Evolutionary conservation across 129 eudicot species (phyloP).

Genomic region (Helichrysum umbraculigerum): DNA sequence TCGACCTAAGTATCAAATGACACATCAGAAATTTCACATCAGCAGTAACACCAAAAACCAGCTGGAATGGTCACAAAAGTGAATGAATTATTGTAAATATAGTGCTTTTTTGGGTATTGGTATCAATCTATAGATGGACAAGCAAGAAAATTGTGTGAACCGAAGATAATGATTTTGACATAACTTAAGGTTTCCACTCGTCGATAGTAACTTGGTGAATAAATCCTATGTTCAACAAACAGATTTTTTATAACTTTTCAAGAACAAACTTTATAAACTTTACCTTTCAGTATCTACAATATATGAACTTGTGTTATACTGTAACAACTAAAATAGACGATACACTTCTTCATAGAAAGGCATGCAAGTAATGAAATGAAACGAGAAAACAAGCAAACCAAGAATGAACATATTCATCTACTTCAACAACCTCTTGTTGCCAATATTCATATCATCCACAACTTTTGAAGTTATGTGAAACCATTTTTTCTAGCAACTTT

Average conservation of each 20-base stretch:
- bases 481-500: background rate
- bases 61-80: slow-evolving; percentile 30
- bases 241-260: no score
- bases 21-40: slow-evolving; percentile 2
- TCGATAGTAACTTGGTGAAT: background rate
- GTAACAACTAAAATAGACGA: no score
- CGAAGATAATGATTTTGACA: slow-evolving; percentile 26
- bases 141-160: background rate
- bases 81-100: slow-evolving; percentile 23
- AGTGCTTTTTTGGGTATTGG: slow-evolving; percentile 19
- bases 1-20: slow-evolving; percentile 15
- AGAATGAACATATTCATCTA: background rate
- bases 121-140: slow-evolving; percentile 14
- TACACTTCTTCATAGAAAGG: background rate
- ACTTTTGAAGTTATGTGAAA: slow-evolving; percentile 3
- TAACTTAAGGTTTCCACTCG: slow-evolving; percentile 25
- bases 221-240: background rate
- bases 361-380: background rate
- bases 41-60: slow-evolving; percentile 23
- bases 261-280: background rate
- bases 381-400: background rate
- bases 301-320: no score
- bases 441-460: slow-evolving; percentile 18
- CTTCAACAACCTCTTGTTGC: slow-evolving; percentile 8
- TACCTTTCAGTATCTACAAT: no score